Evolutionary conservation across 352 stramenopile species (phyloP), one percentile per base, ranked within the genome.

Genomic region (Globisporangium emineosum): DNA sequence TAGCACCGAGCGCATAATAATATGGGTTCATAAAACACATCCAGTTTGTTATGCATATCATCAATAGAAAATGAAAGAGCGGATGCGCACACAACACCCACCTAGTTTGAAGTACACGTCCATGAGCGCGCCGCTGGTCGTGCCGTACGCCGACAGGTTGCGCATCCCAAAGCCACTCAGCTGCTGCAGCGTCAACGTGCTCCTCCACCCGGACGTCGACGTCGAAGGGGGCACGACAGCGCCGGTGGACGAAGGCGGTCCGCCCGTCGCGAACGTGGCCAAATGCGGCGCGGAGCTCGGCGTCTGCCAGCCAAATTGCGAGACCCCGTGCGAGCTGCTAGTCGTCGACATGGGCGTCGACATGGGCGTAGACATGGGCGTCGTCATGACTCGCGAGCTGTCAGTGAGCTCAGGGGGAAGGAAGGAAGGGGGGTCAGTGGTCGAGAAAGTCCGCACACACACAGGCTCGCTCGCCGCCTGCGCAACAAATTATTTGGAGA

Each of bases 31-130:
- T 47, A 21, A 45, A 43, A n/a, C 37, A 45, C 37, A 1, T 17
- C 40, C 17, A 47, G 17, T 21, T 47, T 47, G 17, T n/a, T 21
- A 47, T 6, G 17, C 37, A 43, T n/a, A 43, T 15, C 37, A 47
- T 21, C 17, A 21, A 47, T 21, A 47, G 7, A 43, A n/a, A n/a
- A n/a, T n/a, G 13, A 43, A 6, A 37, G 33, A 42, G 33, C 10
- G 10, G 9, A 10, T 5, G 10, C 33, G 33, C 8, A 40, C 12
- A 15, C 12, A 40, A 57, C 7, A 76, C 70, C 45, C 66, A 91
- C 82, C 83, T 57, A 90, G 68, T 65, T 86, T 88, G 61, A 91
- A 93, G 70, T 89, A 93, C 17, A 93, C 77, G 62, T 84, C 79
- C 60, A 93, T 73, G 54, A 93, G 72, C 29, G 50, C 59, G 59